Base-by-base conservation (phyloP, 345 rosid species). In the rapeseed (Brassica napus) region DNA sequence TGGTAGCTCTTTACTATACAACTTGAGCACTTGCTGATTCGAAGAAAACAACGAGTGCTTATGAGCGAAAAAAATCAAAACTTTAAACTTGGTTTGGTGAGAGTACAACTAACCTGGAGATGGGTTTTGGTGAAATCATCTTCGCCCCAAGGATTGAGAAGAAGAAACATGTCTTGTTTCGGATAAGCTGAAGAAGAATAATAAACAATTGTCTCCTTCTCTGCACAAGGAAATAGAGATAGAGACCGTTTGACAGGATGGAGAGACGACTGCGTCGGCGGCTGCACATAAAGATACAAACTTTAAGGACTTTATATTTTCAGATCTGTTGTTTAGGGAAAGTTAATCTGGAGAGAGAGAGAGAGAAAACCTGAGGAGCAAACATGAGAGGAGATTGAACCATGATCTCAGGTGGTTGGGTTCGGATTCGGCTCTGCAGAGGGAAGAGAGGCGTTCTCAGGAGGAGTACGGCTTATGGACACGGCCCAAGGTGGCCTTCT, bases 1-100 rank as follows among this genome's bases (percentile, higher is more conserved):
- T 26, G 94, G 97, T 16, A 92, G 77, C 78, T 92, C 94, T 69
- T 78, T 81, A 11, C 76, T 76, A 82, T 92, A 92, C 71, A 92
- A 75, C 69, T 74, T 79, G 42, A 88, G 67, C 42, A 86, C 88
- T 65, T 86, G 85, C 97, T 92, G 74, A 28, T 75, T 31, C 32
- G 65, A 4, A 26, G 49, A 5, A 55, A 8, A 5, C 28, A 58
- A 6, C 62, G 0, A 57, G 16, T 35, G 31, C 26, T 65, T 68
- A 68, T 69, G 6, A 70, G 32, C 61, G 9, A 32, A 24, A 47
- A 54, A 3, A 7, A 21, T 47, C 57, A 62, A 44, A 44, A 35
- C 4, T 18, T 5, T 55, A 4, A 65, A 37, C 9, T 65, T 7
- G 11, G 10, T 64, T 15, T 75, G 28, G 21, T 39, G 6, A 37